Conservation (phyloP, 139 green algal species). For the Micractinium conductrix region DNA sequence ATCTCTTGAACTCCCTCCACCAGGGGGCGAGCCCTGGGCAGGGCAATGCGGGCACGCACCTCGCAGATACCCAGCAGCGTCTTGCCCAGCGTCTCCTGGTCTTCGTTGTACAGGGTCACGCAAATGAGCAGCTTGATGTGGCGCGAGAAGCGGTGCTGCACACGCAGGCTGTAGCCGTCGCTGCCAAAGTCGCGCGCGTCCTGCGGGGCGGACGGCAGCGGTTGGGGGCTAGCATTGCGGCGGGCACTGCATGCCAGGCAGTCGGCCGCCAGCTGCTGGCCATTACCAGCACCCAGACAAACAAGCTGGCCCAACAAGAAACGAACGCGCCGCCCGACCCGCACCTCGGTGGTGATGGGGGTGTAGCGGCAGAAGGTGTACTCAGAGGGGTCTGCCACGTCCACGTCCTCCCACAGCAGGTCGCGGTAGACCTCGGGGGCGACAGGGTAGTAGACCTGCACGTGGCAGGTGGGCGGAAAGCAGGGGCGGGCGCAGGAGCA, state of each 20-base stretch:
- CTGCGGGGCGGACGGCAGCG: background rate
- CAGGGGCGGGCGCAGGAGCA: too few relatives aligned
- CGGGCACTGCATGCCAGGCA: background rate
- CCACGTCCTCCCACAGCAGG: conserved; percentile 53
- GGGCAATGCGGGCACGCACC: too few relatives aligned
- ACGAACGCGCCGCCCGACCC: background rate
- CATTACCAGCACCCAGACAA: background rate
- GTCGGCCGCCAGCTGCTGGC: too few relatives aligned
- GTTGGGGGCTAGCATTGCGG: background rate
- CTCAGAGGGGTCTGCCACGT: conserved; percentile 47
- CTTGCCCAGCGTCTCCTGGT: conserved; percentile 55
- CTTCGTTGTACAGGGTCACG: conserved; percentile 57
- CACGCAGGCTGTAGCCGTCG: conserved; percentile 50
- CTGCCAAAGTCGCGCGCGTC: conserved; percentile 53
- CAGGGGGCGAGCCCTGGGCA: too few relatives aligned
- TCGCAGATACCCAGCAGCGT: conserved; percentile 56
- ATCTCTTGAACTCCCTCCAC: background rate
- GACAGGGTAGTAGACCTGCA: conserved; percentile 51
- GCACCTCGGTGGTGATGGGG: conserved; percentile 47
- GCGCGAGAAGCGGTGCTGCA: conserved; percentile 46
- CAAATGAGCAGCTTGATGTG: conserved; percentile 55
- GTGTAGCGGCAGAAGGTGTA: conserved; percentile 55
- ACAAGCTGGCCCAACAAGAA: background rate
- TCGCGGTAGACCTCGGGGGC: conserved; percentile 49
- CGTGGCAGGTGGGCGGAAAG: too few relatives aligned